These are phyloP conservation scores for Metschnikowia vanudenii DNA, from an alignment of 805 yeast species.

Conservation along the genomic window DNA sequence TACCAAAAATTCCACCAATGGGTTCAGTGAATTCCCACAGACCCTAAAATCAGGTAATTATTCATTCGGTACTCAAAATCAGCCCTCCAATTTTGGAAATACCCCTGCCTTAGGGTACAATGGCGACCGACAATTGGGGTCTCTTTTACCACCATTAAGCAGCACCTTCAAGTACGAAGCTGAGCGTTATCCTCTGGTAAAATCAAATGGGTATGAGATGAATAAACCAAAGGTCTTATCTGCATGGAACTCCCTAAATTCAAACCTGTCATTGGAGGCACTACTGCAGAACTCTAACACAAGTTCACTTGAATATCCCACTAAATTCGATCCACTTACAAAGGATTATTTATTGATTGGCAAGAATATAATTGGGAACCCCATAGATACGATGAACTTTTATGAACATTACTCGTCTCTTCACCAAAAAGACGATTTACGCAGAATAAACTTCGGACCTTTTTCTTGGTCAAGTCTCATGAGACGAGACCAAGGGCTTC, in stretches of 20 bases:
- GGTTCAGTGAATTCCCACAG: neutral
- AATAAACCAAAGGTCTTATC: neutral
- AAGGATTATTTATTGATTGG: slow-evolving; percentile 15
- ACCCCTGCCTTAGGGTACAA: neutral
- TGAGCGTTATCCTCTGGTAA: neutral
- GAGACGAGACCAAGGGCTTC: slow-evolving; percentile 34
- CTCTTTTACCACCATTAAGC: slow-evolving; percentile 7
- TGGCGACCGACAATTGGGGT: slow-evolving; percentile 1
- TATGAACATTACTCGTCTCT: slow-evolving; percentile 29
- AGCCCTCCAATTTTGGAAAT: neutral
- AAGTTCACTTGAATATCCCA: neutral
- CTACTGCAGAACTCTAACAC: neutral
- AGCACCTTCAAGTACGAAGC: slow-evolving; percentile 1
- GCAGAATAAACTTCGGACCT: slow-evolving; percentile 39
- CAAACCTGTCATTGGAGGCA: neutral
- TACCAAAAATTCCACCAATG: neutral
- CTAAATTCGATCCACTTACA: slow-evolving; percentile 6
- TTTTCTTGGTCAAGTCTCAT: slow-evolving; percentile 39
- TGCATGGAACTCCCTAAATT: neutral
- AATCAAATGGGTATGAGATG: neutral
- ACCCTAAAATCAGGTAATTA: neutral
- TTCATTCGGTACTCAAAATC: neutral
- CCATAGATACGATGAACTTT: slow-evolving; percentile 21
- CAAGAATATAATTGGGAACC: slow-evolving; percentile 9
- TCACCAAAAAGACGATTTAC: slow-evolving; percentile 27